These are phyloP conservation scores for Endotrypanum monterogeii DNA, from an alignment of 208 protist genomes.

Conservation along the genomic window DNA sequence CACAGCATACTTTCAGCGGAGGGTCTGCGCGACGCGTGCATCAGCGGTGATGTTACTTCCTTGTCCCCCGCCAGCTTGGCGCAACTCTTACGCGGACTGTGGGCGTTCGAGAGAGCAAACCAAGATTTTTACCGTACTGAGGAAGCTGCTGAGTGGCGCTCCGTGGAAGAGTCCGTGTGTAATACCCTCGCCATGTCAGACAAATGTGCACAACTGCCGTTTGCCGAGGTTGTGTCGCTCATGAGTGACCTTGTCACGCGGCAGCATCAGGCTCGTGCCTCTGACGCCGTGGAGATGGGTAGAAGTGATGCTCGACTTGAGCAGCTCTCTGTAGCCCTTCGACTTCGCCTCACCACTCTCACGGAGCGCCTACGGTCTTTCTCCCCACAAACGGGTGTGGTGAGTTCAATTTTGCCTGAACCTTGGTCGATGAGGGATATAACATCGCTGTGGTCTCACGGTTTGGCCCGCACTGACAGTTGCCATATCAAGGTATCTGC, in stretches of 20 bases:
- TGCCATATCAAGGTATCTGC: no score
- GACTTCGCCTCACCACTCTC: not conserved
- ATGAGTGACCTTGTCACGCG: not conserved
- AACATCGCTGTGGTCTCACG: not conserved
- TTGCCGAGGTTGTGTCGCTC: not conserved
- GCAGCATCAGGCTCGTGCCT: not conserved
- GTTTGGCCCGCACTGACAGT: not conserved
- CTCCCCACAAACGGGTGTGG: not conserved
- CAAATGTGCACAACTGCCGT: not conserved
- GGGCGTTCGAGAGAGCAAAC: not conserved
- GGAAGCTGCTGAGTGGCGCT: not conserved
- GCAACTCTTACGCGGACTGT: constrained; percentile 14
- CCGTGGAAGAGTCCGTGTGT: constrained; percentile 4
- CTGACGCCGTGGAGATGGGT: no score
- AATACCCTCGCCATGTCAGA: not conserved
- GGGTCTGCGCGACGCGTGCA: constrained; percentile 17
- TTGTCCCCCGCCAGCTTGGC: not conserved
- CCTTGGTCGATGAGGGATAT: constrained; percentile 1
- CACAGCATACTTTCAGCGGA: not conserved
- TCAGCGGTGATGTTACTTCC: not conserved
- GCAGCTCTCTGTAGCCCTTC: not conserved
- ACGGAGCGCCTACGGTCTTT: not conserved
- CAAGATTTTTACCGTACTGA: not conserved
- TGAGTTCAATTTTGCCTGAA: not conserved
- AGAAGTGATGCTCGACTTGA: not conserved